A percentile compares a stretch with the other conserved stretches of the same genome.
Evolutionary conservation across 2,329 filamentous ascomycete genomes (phyloP).

Genomic region (Fusarium nanum): DNA sequence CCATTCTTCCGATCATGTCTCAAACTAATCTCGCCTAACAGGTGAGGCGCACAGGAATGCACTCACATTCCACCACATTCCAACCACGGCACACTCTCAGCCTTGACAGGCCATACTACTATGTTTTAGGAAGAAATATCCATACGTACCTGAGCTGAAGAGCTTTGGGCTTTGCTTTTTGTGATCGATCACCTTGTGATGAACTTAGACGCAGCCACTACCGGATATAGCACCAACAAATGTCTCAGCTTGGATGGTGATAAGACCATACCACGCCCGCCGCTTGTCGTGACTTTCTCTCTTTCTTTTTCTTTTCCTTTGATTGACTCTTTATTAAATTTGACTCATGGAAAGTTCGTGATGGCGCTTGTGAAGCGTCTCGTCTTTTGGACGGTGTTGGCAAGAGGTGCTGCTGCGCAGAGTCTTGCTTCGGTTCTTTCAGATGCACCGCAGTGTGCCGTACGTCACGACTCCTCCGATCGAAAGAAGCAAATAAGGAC

Average conservation of each 20-base stretch:
- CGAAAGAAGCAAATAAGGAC: too few species aligned
- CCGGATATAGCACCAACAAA: neutral
- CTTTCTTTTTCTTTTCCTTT: too few species aligned
- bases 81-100: neutral
- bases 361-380: neutral
- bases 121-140: neutral
- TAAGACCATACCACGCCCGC: neutral
- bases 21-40: neutral
- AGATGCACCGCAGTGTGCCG: neutral
- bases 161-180: neutral
- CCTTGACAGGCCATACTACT: neutral
- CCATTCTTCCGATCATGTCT: neutral
- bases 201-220: neutral
- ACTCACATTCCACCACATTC: neutral
- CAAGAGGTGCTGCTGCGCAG: neutral
- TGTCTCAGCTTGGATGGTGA: neutral
- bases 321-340: too few species aligned
- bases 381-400: neutral
- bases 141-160: neutral
- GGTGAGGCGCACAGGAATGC: neutral
- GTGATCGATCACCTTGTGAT: neutral
- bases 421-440: neutral
- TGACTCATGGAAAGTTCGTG: too few species aligned
- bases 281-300: neutral
- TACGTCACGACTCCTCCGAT: neutral